Evolutionary conservation across 345 rosid genomes (phyloP).

Genomic region (Lepidium sativum): DNA sequence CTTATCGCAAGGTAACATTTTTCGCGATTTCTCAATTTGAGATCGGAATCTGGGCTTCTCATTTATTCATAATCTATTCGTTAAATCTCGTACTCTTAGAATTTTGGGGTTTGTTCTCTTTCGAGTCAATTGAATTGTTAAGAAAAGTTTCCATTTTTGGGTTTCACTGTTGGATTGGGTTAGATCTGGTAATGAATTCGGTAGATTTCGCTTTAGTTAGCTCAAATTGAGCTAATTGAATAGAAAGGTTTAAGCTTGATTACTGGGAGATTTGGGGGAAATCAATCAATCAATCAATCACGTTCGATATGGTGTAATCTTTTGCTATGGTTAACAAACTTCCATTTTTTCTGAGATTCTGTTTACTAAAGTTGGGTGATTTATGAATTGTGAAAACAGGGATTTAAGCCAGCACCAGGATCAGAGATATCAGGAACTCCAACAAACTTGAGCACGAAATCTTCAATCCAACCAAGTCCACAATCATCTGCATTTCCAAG

Average conservation of each 20-base stretch:
- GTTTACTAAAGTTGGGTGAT: not conserved
- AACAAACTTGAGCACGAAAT: constrained; percentile 50
- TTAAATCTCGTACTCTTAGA: not conserved
- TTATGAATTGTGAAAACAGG: constrained; percentile 39
- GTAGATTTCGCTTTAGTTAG: not conserved
- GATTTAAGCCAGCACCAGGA: constrained; percentile 49
- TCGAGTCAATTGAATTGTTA: not conserved
- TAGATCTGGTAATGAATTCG: not conserved
- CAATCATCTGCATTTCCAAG: constrained; percentile 68
- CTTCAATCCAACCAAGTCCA: constrained; percentile 80
- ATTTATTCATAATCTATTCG: not conserved
- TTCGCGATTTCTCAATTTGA: not conserved
- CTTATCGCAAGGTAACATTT: constrained; percentile 79
- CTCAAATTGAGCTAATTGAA: not conserved
- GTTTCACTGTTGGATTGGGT: constrained; percentile 18
- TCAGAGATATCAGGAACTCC: constrained; percentile 39
- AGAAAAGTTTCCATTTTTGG: not conserved
- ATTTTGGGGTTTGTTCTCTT: not conserved
- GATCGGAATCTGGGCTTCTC: not conserved
- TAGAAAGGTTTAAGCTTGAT: not conserved
- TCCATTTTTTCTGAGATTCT: too few relatives aligned
- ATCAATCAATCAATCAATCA: constrained; percentile 7
- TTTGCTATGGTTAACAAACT: not conserved
- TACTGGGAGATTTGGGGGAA: not conserved
- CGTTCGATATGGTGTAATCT: not conserved